phyloP scores from a whole-genome alignment of 2,329 filamentous ascomycete genomes.

The Fusarium liriodendri region DNA sequence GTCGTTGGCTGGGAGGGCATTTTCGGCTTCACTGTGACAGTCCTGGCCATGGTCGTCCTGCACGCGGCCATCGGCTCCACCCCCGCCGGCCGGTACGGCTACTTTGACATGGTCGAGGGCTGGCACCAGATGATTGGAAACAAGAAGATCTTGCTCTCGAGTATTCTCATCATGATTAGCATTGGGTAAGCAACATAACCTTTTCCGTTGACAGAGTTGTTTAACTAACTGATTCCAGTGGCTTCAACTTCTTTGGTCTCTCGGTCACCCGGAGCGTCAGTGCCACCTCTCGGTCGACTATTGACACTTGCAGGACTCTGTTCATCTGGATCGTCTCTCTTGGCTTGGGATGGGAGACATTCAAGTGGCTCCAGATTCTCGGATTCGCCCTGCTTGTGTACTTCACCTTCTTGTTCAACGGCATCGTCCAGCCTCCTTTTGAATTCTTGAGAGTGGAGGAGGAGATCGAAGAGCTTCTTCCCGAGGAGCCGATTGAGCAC shows the following conservation, averaged over 20 bases:
- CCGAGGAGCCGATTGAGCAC: constrained; percentile 88
- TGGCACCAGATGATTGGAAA: constrained; percentile 83
- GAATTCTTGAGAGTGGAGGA: constrained; percentile 69
- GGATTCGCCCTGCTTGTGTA: constrained; percentile 94
- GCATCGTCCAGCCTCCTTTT: constrained; percentile 86
- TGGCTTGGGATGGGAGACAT: constrained; percentile 93
- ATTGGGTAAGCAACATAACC: constrained; percentile 76
- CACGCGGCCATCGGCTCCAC: constrained; percentile 83
- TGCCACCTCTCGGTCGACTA: constrained; percentile 93
- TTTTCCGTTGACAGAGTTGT: neutral
- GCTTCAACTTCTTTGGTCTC: constrained; percentile 98
- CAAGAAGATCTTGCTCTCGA: constrained; percentile 77
- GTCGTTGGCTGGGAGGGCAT: constrained; percentile 97
- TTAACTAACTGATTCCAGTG: constrained; percentile 61
- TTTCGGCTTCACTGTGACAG: constrained; percentile 86
- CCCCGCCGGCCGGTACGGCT: constrained; percentile 78
- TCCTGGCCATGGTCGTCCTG: constrained; percentile 81
- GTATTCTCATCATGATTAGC: constrained; percentile 93
- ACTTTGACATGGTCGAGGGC: constrained; percentile 91
- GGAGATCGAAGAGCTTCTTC: constrained; percentile 74
- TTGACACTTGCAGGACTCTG: constrained; percentile 95
- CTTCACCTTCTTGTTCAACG: constrained; percentile 96
- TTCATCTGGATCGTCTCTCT: constrained; percentile 99
- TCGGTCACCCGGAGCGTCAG: constrained; percentile 91
- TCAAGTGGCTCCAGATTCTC: constrained; percentile 95